Base-by-base conservation (phyloP, 768 basidiomycete species). In the Panellus pusillus region DNA sequence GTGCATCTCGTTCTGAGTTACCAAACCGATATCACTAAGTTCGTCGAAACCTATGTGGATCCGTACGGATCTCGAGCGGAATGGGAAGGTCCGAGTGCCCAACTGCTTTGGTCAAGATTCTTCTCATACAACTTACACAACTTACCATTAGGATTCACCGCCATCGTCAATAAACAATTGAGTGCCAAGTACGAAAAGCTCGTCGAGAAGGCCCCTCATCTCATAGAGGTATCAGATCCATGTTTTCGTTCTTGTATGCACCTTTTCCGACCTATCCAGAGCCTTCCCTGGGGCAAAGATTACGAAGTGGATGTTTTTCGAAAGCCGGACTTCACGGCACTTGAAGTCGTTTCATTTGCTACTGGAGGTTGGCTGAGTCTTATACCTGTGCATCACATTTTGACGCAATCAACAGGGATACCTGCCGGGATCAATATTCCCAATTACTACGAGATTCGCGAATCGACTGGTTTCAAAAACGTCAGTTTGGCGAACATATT, bases 51-150 rank as follows among this genome's bases (percentile, higher is more conserved):
- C 1, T 91, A 91, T 55, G 86, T 93, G 15, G 93, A 94, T 65
- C 93, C 93, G 7, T 93, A 90, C 54, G 93, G 92, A 32, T 87
- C 81, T n/a, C 83, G 93, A 46, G 93, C 93, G 0, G 93, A 94
- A 68, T 94, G 92, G 92, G 91, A 94, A 81, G 91, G 90, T 83
- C 24, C 24, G 24, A 24, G 24, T 6, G 24, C 24, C 24, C 24
- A 24, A 50, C 32, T 61, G 50, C 39, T 42, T 20, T 24, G 39
- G 48, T 35, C 32, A 35, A 61, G 27, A 20, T 50, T 45, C 48
- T n/a, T 44, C 50, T 37, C 47, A 15, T 61, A 11, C 18, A 47
- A 37, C n/a, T n/a, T n/a, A n/a, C n/a, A n/a, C n/a, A n/a, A n/a
- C n/a, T n/a, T n/a, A 58, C 24, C 1, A 11, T 7, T 28, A 90